These are phyloP conservation scores for Trichoderma breve DNA, from an alignment of 2,329 filamentous ascomycete genomes.

Conservation along the genomic window DNA sequence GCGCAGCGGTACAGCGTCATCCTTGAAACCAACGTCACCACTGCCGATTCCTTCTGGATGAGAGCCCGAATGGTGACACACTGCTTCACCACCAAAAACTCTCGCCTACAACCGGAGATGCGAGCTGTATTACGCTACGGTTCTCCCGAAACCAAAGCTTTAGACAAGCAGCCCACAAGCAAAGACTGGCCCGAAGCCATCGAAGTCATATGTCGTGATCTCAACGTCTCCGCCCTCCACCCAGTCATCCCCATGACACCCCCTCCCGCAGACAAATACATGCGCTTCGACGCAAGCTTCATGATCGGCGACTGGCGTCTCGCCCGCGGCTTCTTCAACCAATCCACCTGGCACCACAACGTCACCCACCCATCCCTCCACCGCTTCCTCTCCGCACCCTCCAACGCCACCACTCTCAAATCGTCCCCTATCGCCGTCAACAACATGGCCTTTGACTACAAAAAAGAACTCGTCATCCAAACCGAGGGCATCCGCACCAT, in stretches of 20 bases:
- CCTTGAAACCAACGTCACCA: constrained; percentile 57
- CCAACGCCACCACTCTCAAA: constrained; percentile 20
- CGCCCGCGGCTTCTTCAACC: constrained; percentile 54
- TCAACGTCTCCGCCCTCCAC: constrained; percentile 49
- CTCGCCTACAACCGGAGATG: constrained; percentile 32
- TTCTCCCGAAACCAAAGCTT: fast-evolving
- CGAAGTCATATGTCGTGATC: constrained; percentile 50
- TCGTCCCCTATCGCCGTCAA: constrained; percentile 30
- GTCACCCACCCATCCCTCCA: constrained; percentile 37
- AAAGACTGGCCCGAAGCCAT: constrained; percentile 50
- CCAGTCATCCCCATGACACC: constrained; percentile 37
- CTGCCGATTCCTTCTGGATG: constrained; percentile 59
- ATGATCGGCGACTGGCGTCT: constrained; percentile 54
- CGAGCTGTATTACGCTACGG: constrained; percentile 35
- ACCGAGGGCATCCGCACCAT: constrained; percentile 51
- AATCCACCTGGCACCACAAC: constrained; percentile 46
- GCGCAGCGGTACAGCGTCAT: constrained; percentile 71
- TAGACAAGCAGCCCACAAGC: constrained; percentile 34
- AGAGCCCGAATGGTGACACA: constrained; percentile 50
- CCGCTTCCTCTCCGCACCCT: constrained; percentile 32
- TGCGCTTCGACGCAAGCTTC: constrained; percentile 52
- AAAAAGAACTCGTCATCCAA: constrained; percentile 46
- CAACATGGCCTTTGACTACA: constrained; percentile 29
- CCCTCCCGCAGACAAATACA: constrained; percentile 39
- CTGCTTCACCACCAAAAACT: constrained; percentile 38